Percentiles rank a stretch among this genome's conserved stretches.
phyloP scores from a whole-genome alignment of 2,329 filamentous ascomycete genomes.

The Cladosporium phlei region DNA sequence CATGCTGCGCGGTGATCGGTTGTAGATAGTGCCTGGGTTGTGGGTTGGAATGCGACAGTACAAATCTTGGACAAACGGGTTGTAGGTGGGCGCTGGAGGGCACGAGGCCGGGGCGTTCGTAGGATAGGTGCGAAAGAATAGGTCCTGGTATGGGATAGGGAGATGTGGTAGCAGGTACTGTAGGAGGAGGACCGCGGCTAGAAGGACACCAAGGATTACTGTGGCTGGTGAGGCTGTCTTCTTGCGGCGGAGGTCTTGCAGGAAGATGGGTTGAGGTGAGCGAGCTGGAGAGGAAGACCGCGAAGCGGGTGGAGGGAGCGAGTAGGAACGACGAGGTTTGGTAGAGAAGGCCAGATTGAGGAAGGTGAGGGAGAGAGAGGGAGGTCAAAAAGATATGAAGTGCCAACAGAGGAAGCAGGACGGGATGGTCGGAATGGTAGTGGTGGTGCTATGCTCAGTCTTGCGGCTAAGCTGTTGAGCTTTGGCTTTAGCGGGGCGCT shows the following conservation, averaged over 20 bases:
- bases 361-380: slow-evolving; percentile 3
- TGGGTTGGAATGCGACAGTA: slow-evolving; percentile 31
- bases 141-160: slow-evolving; percentile 16
- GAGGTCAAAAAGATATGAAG: too few species aligned
- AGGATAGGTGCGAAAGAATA: slow-evolving; percentile 18
- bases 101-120: slow-evolving; percentile 25
- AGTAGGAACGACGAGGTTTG: slow-evolving; percentile 11
- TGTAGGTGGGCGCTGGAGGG: slow-evolving; percentile 24
- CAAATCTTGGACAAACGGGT: slow-evolving; percentile 33
- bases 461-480: too few species aligned
- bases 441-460: too few species aligned
- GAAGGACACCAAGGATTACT: slow-evolving; percentile 19
- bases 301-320: slow-evolving; percentile 13
- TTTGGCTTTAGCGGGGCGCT: too few species aligned
- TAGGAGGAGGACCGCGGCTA: slow-evolving; percentile 20
- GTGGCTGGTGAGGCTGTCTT: slow-evolving; percentile 16
- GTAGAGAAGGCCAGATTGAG: slow-evolving; percentile 10
- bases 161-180: slow-evolving; percentile 24
- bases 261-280: slow-evolving; percentile 11
- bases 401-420: too few species aligned
- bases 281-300: slow-evolving; percentile 9
- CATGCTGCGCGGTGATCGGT: slow-evolving; percentile 41
- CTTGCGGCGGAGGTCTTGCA: slow-evolving; percentile 8
- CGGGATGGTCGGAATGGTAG: too few species aligned
- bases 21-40: slow-evolving; percentile 25